phyloP scores from a whole-genome alignment of 1,284 basidiomycete species.

The Trichosporon inkin region DNA sequence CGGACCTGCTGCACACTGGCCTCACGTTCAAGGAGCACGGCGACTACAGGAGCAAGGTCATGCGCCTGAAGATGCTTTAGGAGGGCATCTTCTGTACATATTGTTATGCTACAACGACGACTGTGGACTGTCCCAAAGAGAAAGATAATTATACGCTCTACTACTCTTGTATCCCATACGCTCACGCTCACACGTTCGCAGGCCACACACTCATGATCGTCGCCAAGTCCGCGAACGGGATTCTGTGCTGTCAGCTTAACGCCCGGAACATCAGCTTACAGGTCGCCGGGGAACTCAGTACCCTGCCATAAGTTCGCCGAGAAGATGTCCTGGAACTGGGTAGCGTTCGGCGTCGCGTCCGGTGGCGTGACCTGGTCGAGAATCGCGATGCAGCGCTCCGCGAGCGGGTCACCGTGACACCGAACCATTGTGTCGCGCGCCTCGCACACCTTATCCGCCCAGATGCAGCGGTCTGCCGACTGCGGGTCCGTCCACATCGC shows the following conservation, averaged over 20 bases:
- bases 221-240: constrained; percentile 23
- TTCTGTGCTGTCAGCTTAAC: not conserved
- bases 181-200: not conserved
- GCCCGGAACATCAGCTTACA: constrained; percentile 2
- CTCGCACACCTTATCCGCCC: constrained; percentile 19
- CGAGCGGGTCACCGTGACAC: constrained; percentile 21
- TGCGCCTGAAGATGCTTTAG: not conserved
- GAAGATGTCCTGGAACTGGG: constrained; percentile 16
- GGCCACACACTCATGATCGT: constrained; percentile 23
- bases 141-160: too few species aligned
- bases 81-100: too few species aligned
- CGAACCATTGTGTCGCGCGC: constrained; percentile 19
- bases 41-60: constrained; percentile 17
- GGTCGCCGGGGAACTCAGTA: constrained; percentile 10
- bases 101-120: too few species aligned
- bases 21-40: constrained; percentile 5
- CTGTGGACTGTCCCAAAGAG: too few species aligned
- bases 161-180: not conserved
- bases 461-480: constrained; percentile 11
- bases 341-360: constrained; percentile 5
- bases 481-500: constrained; percentile 24
- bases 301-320: constrained; percentile 18
- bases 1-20: constrained; percentile 11
- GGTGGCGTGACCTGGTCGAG: constrained; percentile 21
- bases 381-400: constrained; percentile 21